Base-by-base conservation (phyloP, 805 yeast genomes). In the Candida verbasci region DNA sequence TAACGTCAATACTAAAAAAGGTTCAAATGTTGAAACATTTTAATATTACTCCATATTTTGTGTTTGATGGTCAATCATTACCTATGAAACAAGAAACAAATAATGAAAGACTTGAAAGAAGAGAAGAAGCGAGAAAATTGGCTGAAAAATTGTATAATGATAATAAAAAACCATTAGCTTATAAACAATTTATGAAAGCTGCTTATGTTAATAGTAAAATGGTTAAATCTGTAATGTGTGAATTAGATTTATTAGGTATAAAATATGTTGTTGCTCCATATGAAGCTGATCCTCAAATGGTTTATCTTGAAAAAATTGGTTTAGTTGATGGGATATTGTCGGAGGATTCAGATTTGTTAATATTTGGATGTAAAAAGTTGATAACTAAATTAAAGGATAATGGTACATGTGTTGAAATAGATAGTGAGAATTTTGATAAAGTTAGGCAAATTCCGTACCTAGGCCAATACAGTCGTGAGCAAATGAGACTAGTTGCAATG, bases 261-360 rank as follows among this genome's bases (percentile, higher is more conserved):
- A 73, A 70, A 41, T 91, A 76, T 49, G 75, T 93, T 6, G 98
- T 93, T 7, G 97, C 99, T 0, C 99, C 99, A 0, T 93, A 87
- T 55, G 99, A 93, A 61, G 98, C 98, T 0, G 99, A 93, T 56
- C 83, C 98, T 1, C 98, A 93, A 57, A 77, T 93, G 83, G 97
- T 89, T 8, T 87, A 80, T 50, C 68, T 93, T 29, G 97, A 91
- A 53, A 75, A 77, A 40, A 45, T 60, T 0, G 91, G 91, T 0
- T 35, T 78, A 1, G 91, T 87, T 5, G 82, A 87, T 43, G 97
- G 91, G 0, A 85, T 93, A 4, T 69, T 93, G 7, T 82, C 95
- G 28, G 99, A 93, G 53, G 99, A 93, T 55, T 88, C 97, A 0
- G 99, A 93, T 62, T 67, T 93, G 45, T 64, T 93, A 16, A 72